These are phyloP conservation scores for Aspergillus saccharolyticus DNA, from an alignment of 495 filamentous ascomycete species.

Conservation along the genomic window DNA sequence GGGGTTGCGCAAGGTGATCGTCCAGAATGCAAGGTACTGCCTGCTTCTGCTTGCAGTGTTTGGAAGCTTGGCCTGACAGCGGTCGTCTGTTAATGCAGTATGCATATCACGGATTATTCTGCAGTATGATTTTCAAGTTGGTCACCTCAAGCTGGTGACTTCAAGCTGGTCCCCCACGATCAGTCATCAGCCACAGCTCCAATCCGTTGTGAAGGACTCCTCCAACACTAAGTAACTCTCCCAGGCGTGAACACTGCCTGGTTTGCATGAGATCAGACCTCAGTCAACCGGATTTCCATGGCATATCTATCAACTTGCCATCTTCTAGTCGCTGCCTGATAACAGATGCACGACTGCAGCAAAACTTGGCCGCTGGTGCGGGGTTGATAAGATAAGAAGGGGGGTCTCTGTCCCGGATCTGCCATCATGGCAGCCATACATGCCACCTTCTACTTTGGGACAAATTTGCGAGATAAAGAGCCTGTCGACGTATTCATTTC, in stretches of 20 bases:
- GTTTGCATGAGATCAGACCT: too few species aligned
- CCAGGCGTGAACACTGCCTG: too few species aligned
- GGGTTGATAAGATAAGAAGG: conserved; percentile 12
- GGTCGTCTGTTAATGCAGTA: not conserved
- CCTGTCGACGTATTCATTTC: not conserved
- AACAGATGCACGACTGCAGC: not conserved
- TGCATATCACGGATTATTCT: not conserved
- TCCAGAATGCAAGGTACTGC: not conserved
- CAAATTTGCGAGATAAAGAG: not conserved
- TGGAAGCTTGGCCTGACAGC: not conserved
- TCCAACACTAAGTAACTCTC: too few species aligned
- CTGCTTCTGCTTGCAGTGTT: not conserved
- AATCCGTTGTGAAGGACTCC: too few species aligned
- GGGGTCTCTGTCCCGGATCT: not conserved
- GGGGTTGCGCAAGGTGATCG: not conserved
- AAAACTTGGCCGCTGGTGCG: not conserved
- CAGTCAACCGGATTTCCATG: too few species aligned
- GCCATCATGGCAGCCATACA: not conserved
- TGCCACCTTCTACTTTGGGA: conserved; percentile 5
- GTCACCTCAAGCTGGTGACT: too few species aligned
- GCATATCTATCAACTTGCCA: not conserved
- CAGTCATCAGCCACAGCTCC: too few species aligned
- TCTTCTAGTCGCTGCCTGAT: not conserved
- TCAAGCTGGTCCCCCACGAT: too few species aligned
- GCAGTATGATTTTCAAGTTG: too few species aligned